These are phyloP conservation scores for Auricularia heimuer DNA, from an alignment of 768 basidiomycete genomes.

Conservation along the genomic window DNA sequence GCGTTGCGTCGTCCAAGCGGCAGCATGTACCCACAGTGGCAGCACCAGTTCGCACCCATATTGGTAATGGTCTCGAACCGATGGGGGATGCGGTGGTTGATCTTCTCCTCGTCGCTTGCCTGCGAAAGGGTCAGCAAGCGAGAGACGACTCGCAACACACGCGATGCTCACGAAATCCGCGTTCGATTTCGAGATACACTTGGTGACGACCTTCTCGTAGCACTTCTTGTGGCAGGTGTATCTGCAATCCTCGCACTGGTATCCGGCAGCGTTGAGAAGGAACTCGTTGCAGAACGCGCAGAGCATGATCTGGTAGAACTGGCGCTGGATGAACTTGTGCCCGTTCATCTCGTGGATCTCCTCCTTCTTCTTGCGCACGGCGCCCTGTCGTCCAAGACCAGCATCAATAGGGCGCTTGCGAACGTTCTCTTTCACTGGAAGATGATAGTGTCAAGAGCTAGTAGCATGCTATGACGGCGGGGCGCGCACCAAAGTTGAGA, in stretches of 20 bases:
- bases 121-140: slow-evolving; percentile 19
- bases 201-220: slow-evolving; percentile 97
- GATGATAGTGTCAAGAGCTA: background rate
- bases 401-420: slow-evolving; percentile 92
- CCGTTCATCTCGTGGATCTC: slow-evolving; percentile 99
- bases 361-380: slow-evolving; percentile 93
- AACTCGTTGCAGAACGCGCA: slow-evolving; percentile 98
- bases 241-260: slow-evolving; percentile 98
- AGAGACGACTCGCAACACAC: background rate
- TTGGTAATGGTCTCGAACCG: slow-evolving; percentile 96
- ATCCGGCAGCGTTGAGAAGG: slow-evolving; percentile 92
- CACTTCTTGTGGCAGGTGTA: slow-evolving; percentile 99
- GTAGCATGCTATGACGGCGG: background rate
- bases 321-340: slow-evolving; percentile 92
- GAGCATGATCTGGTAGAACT: slow-evolving; percentile 97
- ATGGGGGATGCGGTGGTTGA: slow-evolving; percentile 98
- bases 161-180: slow-evolving; percentile 61
- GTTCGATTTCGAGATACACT: slow-evolving; percentile 96
- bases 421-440: slow-evolving; percentile 90
- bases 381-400: slow-evolving; percentile 94
- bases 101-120: slow-evolving; percentile 97
- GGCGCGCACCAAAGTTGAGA: slow-evolving; percentile 79
- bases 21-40: slow-evolving; percentile 97
- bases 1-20: slow-evolving; percentile 96
- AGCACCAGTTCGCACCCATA: slow-evolving; percentile 98